Evolutionary conservation across 129 eudicot species (phyloP), one percentile per base, ranked within the genome.

Genomic region (Arctium minus): DNA sequence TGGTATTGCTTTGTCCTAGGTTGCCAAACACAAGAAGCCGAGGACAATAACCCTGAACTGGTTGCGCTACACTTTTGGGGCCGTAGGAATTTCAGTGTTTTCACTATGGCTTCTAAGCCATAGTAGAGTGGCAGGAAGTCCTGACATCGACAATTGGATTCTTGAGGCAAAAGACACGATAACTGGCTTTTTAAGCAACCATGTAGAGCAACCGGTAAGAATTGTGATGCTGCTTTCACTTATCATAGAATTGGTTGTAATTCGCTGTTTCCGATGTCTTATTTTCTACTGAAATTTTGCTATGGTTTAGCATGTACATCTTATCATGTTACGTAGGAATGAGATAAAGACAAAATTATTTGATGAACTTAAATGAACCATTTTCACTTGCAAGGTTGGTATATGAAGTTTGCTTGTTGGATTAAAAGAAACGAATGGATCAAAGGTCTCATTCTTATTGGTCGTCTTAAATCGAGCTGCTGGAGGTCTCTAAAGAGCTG

Each of bases 121-220:
- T 88, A 96, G 99, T 87, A 91, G 92, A 82, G 85, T 93, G 84
- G 90, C 89, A 67, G 99, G 99, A 75, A 96, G 99, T 89, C 81
- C 98, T 78, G 99, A 96, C 73, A 89, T 96, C 33, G 99, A 93
- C 68, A 93, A 93, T 80, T 96, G 99, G 99, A 90, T 96, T 73
- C 82, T 74, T 67, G 99, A 96, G 79, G 99, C 97, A 79, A 96
- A 87, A 83, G 93, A 88, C 22, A 90, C 99, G 39, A 83, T 96
- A 12, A 11, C 78, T 64, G 86, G 88, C 89, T 96, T 96, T 85
- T 86, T 94, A 89, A 93, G 71, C 80, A 97, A 93, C 77, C 99
- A 96, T 89, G 98, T 96, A 70, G 99, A 96, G 89, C 93, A 92
- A 83, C 99, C 99, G 84, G 99, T 96, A 90, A 83, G 93, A 75